Evolutionary conservation across 2,329 filamentous ascomycete species (phyloP), one percentile per base, ranked within the genome.

Genomic region (Colletotrichum liriopes): DNA sequence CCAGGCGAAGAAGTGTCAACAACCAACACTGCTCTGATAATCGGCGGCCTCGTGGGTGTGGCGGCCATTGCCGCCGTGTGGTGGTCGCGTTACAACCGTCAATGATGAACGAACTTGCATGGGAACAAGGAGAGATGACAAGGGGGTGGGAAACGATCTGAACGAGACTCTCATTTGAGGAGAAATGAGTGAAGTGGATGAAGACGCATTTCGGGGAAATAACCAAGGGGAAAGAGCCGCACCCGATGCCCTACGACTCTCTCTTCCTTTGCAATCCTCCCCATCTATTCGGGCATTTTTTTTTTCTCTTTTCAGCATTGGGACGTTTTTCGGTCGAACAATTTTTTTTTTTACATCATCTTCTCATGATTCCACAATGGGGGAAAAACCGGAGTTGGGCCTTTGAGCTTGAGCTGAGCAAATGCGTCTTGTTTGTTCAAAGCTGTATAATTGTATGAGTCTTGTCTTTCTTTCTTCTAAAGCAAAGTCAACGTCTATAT

Each of bases 1-100:
- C 12, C 23, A 80, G 81, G 75, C 11, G 79, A 81, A 41, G 82
- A 84, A 58, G 68, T 79, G 41, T 77, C 79, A 29, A 58, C 61
- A 35, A 56, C 56, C n/a, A 79, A 77, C 67, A 80, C 77, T 32
- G 76, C 79, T 18, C 67, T 83, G 59, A 74, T 81, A 9, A 77
- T 79, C 43, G 82, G 80, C 20, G 80, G 82, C 20, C 73, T 81
- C 23, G 69, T 84, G 56, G 84, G 82, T n/a, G 74, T 79, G 12
- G 78, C 77, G 41, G 83, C 83, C 7, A 75, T 84, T 63, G 72
- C 61, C 3, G 73, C 64, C 18, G 20, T 74, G 14, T 74, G 72
- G 72, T 74, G 72, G 73, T 67, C 72, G 29, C 60, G 72, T 39
- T 69, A 59, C 14, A 55, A 60, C 18, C 68, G 65, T 29, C 68